Conservation (phyloP, 768 basidiomycete genomes). For the Lactarius deliciosus region DNA sequence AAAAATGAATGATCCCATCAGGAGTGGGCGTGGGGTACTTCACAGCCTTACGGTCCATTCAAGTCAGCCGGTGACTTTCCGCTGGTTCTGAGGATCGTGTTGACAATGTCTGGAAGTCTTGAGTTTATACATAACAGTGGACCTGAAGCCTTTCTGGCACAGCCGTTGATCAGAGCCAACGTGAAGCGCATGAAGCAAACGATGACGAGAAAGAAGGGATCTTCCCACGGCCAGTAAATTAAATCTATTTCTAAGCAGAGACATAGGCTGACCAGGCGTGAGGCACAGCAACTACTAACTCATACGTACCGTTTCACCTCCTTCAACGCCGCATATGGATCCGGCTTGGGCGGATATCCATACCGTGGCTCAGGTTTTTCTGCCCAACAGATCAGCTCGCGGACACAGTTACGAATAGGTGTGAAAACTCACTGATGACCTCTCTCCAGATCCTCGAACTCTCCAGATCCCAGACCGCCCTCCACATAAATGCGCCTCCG, state of each 20-base stretch:
- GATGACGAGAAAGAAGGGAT: not conserved
- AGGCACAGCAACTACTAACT: not conserved
- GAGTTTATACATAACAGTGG: not conserved
- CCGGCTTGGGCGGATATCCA: slow-evolving; percentile 51
- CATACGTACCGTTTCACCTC: slow-evolving; percentile 19
- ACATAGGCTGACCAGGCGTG: not conserved
- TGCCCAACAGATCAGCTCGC: slow-evolving; percentile 30
- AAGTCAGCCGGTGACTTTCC: not conserved
- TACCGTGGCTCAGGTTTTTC: slow-evolving; percentile 55
- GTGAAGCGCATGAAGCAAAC: not conserved
- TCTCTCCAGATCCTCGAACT: slow-evolving; percentile 67
- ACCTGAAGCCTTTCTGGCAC: not conserved
- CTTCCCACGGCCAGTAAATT: slow-evolving; percentile 3
- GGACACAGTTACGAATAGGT: not conserved
- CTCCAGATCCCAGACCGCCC: slow-evolving; percentile 68
- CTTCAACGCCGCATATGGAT: slow-evolving; percentile 58
- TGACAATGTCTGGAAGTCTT: not conserved
- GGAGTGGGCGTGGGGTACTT: too few species aligned
- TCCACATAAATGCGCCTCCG: slow-evolving; percentile 82
- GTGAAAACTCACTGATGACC: slow-evolving; percentile 59
- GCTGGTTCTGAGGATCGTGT: not conserved
- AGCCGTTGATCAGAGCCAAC: not conserved
- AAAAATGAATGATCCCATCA: not conserved
- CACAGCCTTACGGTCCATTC: not conserved
- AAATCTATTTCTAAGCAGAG: slow-evolving; percentile 1